phyloP scores from a whole-genome alignment of 768 basidiomycete genomes.

The Lentinula sp. region DNA sequence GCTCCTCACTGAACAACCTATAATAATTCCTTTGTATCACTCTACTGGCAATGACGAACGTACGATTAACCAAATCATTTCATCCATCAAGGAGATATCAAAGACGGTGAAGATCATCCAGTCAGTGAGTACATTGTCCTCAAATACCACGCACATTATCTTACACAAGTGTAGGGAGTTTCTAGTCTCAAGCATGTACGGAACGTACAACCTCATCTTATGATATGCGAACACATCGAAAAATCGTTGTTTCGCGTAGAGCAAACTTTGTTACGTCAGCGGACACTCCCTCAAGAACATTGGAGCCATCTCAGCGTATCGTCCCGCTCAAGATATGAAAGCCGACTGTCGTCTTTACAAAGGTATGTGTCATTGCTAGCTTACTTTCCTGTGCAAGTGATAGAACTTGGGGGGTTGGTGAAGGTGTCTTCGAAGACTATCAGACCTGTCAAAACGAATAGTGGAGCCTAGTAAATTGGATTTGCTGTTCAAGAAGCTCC shows the following conservation, averaged over 20 bases:
- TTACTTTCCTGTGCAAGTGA: not conserved
- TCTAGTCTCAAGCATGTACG: not conserved
- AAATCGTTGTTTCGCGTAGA: not conserved
- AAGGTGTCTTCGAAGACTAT: conserved; percentile 6
- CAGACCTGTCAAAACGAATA: not conserved
- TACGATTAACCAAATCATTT: not conserved
- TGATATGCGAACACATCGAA: not conserved
- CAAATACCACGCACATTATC: not conserved
- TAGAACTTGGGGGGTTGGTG: not conserved
- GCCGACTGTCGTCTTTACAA: not conserved
- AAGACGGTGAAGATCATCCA: not conserved
- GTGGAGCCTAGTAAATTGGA: not conserved
- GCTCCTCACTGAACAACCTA: too few relatives aligned
- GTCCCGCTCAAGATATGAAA: not conserved
- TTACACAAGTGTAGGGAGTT: not conserved
- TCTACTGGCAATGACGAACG: not conserved
- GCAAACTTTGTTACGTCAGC: not conserved
- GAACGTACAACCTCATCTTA: not conserved
- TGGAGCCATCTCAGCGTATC: not conserved
- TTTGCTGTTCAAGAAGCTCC: not conserved
- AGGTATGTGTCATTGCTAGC: not conserved
- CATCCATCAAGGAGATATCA: not conserved
- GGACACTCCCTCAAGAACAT: not conserved
- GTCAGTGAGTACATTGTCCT: not conserved
- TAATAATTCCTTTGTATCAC: not conserved